Conservation (phyloP, 495 filamentous ascomycete species). For the Aeminium ludgeri region DNA sequence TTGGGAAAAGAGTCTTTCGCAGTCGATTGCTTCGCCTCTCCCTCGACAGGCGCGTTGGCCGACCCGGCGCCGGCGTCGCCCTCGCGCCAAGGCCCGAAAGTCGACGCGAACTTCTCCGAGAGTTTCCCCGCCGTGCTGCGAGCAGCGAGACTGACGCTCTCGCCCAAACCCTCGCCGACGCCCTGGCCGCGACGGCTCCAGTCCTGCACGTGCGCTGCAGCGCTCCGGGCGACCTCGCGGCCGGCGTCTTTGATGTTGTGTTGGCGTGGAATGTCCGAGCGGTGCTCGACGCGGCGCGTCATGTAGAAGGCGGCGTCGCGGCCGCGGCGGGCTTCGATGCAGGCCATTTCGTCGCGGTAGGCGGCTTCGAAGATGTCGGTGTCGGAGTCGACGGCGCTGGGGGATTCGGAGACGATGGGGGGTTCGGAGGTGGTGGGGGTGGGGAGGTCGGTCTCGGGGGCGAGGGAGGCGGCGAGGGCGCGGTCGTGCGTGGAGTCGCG, state of each 20-base stretch:
- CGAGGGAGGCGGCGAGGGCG: too few relatives aligned
- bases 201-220: not conserved
- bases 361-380: slow-evolving; percentile 78
- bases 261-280: slow-evolving; percentile 13
- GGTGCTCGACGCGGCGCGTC: slow-evolving; percentile 42
- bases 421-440: not conserved
- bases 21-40: too few relatives aligned
- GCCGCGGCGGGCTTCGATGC: slow-evolving; percentile 38
- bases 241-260: slow-evolving; percentile 4
- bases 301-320: slow-evolving; percentile 34
- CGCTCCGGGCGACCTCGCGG: not conserved
- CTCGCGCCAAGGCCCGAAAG: not conserved
- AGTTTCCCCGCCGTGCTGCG: too few relatives aligned
- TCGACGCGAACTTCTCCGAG: too few relatives aligned
- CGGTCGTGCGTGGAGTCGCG: too few relatives aligned
- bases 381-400: slow-evolving; percentile 57
- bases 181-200: not conserved
- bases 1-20: too few relatives aligned
- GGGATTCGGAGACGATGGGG: slow-evolving; percentile 58
- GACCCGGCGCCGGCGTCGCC: too few relatives aligned
- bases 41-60: too few relatives aligned
- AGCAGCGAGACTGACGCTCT: not conserved
- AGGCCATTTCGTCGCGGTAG: slow-evolving; percentile 63
- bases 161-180: not conserved
- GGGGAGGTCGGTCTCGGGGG: slow-evolving; percentile 16